Percentiles rank a stretch among this genome's conserved stretches.
These are phyloP conservation scores for Selenicereus undatus DNA, from an alignment of 148 eudicot genomes.

Conservation along the genomic window DNA sequence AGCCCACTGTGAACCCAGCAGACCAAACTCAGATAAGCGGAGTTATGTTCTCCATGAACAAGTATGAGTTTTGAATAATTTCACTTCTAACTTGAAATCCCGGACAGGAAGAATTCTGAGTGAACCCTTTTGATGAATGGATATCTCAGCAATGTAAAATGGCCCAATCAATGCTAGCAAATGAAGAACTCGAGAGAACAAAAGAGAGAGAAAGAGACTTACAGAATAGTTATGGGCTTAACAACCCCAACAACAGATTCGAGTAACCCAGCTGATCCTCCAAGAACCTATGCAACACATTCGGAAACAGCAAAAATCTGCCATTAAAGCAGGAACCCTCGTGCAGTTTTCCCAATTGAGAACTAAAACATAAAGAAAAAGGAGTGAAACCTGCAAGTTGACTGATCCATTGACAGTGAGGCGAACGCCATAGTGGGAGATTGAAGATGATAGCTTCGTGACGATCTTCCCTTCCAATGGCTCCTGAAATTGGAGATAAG, in stretches of 20 bases:
- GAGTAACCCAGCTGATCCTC: slow-evolving; percentile 62
- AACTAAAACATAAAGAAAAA: background rate
- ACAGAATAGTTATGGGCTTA: slow-evolving; percentile 51
- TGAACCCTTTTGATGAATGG: background rate
- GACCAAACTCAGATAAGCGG: background rate
- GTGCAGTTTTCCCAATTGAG: background rate
- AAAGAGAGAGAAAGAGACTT: slow-evolving; percentile 9
- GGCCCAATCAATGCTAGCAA: background rate
- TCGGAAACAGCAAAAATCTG: background rate
- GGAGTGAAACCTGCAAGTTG: slow-evolving; percentile 50
- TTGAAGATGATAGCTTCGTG: slow-evolving; percentile 46
- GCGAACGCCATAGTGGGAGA: slow-evolving; percentile 55
- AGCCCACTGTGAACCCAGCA: too few relatives aligned
- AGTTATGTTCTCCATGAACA: background rate
- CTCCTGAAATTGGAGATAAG: slow-evolving; percentile 36
- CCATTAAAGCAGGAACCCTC: background rate
- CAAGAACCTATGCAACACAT: slow-evolving; percentile 40
- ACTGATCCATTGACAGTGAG: slow-evolving; percentile 56
- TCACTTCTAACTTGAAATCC: background rate
- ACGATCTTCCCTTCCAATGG: slow-evolving; percentile 61
- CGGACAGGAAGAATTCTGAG: background rate
- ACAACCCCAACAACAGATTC: slow-evolving; percentile 60
- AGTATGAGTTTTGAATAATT: background rate
- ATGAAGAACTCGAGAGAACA: background rate
- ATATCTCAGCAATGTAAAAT: background rate